These are phyloP conservation scores for Mucor irregularis DNA, from an alignment of 371 early-diverging fungal genomes.

Conservation along the genomic window DNA sequence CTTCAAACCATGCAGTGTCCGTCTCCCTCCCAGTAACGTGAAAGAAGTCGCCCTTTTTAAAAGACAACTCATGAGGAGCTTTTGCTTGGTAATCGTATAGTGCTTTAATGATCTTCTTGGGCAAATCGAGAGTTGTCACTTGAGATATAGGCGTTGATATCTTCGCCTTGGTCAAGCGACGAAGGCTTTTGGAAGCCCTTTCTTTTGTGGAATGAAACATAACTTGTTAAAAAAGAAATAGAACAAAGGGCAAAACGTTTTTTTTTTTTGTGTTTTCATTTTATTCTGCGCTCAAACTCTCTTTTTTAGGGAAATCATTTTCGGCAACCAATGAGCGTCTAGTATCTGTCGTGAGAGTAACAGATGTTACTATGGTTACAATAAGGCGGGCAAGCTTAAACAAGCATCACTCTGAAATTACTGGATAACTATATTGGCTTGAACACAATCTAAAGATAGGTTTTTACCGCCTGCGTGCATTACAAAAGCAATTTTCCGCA, in stretches of 20 bases:
- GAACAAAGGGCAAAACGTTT: conserved; percentile 1
- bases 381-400: too few species aligned
- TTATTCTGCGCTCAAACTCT: too few species aligned
- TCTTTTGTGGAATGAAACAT: conserved; percentile 42
- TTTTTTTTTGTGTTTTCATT: too few species aligned
- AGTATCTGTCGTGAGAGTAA: too few species aligned
- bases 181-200: conserved; percentile 39
- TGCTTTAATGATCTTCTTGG: conserved; percentile 87
- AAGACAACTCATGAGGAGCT: conserved; percentile 73
- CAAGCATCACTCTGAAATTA: too few species aligned
- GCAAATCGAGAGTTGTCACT: conserved; percentile 34
- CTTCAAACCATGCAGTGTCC: conserved; percentile 80
- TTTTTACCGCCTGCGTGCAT: too few species aligned
- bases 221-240: background rate
- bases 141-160: conserved; percentile 44
- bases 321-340: too few species aligned
- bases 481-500: too few species aligned
- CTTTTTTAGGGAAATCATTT: too few species aligned
- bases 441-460: too few species aligned
- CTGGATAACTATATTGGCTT: too few species aligned
- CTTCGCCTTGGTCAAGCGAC: conserved; percentile 40
- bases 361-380: too few species aligned
- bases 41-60: conserved; percentile 86
- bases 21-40: conserved; percentile 82
- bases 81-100: conserved; percentile 70